Evolutionary conservation across 2,329 filamentous ascomycete genomes (phyloP).

Genomic region (Botryosphaeria dothidea): DNA sequence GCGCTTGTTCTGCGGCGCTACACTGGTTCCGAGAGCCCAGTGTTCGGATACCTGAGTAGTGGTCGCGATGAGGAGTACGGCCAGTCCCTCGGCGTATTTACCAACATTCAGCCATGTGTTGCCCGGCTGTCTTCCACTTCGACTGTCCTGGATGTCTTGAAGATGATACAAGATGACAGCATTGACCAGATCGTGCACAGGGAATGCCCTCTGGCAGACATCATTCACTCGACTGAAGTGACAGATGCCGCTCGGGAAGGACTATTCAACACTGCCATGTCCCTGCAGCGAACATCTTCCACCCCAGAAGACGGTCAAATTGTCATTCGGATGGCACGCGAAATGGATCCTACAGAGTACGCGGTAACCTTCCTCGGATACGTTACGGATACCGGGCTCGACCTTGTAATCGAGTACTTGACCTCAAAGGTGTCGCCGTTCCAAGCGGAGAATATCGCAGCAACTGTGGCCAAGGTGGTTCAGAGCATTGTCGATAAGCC

Average conservation of each 20-base stretch:
- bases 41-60: constrained; percentile 40
- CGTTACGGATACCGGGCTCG: neutral
- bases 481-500: constrained; percentile 32
- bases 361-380: constrained; percentile 3
- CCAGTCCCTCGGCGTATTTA: constrained; percentile 49
- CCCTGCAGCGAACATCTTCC: constrained; percentile 22
- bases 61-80: constrained; percentile 43
- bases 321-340: neutral
- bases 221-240: constrained; percentile 26
- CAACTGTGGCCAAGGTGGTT: neutral
- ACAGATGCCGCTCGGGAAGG: constrained; percentile 27
- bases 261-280: constrained; percentile 52
- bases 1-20: constrained; percentile 33
- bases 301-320: neutral
- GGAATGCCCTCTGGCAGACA: constrained; percentile 33
- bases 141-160: constrained; percentile 40
- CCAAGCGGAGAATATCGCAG: neutral
- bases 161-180: constrained; percentile 48
- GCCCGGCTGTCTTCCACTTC: constrained; percentile 36
- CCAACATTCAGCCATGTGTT: constrained; percentile 49
- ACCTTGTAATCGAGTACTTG: constrained; percentile 7
- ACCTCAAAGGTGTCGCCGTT: neutral
- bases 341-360: constrained; percentile 9
- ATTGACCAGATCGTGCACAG: constrained; percentile 47
- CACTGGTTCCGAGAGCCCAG: constrained; percentile 33